Conservation (phyloP, 148 eudicot species). For the Nyssa sinensis region DNA sequence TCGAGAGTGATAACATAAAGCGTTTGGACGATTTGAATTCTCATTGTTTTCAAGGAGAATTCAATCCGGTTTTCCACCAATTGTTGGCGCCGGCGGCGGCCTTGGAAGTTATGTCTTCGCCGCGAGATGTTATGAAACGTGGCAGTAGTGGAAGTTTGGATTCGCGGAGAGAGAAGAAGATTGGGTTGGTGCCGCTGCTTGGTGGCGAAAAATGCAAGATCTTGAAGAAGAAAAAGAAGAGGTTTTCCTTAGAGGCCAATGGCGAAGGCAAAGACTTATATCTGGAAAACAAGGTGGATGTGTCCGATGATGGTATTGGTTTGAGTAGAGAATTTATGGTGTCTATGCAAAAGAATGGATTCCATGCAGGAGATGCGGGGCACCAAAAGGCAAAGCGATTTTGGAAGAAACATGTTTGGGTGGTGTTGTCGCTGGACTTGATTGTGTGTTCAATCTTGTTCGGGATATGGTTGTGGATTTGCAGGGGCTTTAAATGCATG, state of each 20-base stretch:
- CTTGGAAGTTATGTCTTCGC: conserved; percentile 15
- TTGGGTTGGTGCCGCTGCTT: conserved; percentile 40
- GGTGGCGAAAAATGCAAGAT: conserved; percentile 29
- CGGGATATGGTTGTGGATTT: conserved; percentile 65
- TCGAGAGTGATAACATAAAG: conserved; percentile 11
- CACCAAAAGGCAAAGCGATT: conserved; percentile 54
- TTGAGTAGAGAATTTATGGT: conserved; percentile 41
- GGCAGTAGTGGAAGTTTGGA: conserved; percentile 2
- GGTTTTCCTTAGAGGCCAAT: conserved; percentile 23
- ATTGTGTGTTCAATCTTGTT: conserved; percentile 67
- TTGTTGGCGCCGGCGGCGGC: conserved; percentile 40
- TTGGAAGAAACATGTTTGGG: conserved; percentile 67
- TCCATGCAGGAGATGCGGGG: conserved; percentile 15
- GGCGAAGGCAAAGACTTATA: conserved; percentile 14
- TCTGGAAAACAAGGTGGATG: conserved; percentile 41
- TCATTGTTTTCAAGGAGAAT: conserved; percentile 69
- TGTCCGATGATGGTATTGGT: conserved; percentile 25
- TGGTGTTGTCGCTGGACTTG: conserved; percentile 65
- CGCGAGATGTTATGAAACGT: neutral
- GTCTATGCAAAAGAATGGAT: conserved; percentile 29
- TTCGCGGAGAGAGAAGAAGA: conserved; percentile 24
- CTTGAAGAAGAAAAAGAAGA: conserved; percentile 33
- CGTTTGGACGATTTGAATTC: conserved; percentile 30
- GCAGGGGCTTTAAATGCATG: conserved; percentile 70
- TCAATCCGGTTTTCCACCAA: conserved; percentile 58